Evolutionary conservation across 1,284 basidiomycete species (phyloP).

Genomic region (Meripilus lineatus): DNA sequence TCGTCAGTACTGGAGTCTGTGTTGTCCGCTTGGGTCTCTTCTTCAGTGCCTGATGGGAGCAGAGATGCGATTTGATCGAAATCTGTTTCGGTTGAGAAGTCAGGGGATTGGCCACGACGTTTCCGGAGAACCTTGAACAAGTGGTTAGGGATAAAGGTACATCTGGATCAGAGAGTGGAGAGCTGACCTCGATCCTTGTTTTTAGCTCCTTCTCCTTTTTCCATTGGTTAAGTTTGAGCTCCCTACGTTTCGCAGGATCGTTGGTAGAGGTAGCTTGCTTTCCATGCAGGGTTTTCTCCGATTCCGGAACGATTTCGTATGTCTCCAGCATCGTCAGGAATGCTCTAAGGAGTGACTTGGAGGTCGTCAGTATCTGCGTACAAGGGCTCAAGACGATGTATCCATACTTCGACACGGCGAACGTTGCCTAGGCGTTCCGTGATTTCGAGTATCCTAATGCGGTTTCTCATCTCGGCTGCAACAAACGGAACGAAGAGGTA

Average conservation of each 20-base stretch:
- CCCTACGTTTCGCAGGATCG: slow-evolving; percentile 69
- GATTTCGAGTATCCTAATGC: slow-evolving; percentile 53
- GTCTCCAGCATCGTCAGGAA: slow-evolving; percentile 60
- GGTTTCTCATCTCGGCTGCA: slow-evolving; percentile 66
- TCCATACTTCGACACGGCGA: slow-evolving; percentile 57
- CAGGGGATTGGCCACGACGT: slow-evolving; percentile 38
- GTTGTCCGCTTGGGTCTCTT: slow-evolving; percentile 44
- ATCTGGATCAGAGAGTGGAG: neutral
- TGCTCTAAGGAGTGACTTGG: slow-evolving; percentile 50
- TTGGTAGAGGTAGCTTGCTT: slow-evolving; percentile 41
- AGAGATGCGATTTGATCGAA: slow-evolving; percentile 61
- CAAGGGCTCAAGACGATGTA: no score
- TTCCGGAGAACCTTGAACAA: slow-evolving; percentile 48
- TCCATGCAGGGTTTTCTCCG: slow-evolving; percentile 53
- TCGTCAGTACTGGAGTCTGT: slow-evolving; percentile 61
- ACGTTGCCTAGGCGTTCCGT: slow-evolving; percentile 58
- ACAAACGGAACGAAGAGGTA: slow-evolving; percentile 80
- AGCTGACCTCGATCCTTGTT: slow-evolving; percentile 59
- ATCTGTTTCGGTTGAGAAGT: slow-evolving; percentile 30
- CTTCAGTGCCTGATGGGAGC: slow-evolving; percentile 34
- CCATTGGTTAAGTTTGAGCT: slow-evolving; percentile 86
- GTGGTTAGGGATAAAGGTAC: neutral
- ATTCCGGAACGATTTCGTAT: slow-evolving; percentile 65
- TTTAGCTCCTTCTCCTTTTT: slow-evolving; percentile 79
- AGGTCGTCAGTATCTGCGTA: slow-evolving; percentile 10